These are phyloP conservation scores for Cladophialophora chaetospira DNA, from an alignment of 2,329 filamentous ascomycete genomes.

Conservation along the genomic window DNA sequence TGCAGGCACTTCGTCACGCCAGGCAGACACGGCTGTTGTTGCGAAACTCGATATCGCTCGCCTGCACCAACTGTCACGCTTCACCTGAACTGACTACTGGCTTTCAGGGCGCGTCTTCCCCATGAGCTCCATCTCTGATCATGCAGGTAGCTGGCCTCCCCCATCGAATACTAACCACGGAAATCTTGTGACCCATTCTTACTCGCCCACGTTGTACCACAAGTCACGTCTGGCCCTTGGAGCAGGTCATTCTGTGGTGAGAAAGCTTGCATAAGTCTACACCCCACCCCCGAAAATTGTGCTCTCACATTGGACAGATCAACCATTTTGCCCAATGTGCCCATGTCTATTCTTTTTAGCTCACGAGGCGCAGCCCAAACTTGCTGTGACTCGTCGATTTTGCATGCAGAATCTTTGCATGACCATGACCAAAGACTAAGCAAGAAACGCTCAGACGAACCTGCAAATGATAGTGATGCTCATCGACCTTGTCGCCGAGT, in stretches of 20 bases:
- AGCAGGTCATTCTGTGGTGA: slow-evolving; percentile 16
- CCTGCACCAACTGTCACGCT: slow-evolving; percentile 25
- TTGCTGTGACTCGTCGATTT: background rate
- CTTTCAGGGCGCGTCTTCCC: slow-evolving; percentile 1
- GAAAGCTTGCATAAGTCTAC: slow-evolving; percentile 14
- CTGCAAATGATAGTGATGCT: slow-evolving; percentile 6
- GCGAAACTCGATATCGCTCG: background rate
- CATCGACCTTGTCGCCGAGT: background rate
- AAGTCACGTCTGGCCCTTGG: slow-evolving; percentile 8
- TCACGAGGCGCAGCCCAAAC: slow-evolving; percentile 17
- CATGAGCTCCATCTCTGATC: slow-evolving; percentile 9
- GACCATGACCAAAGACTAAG: background rate
- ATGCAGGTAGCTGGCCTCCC: slow-evolving; percentile 6
- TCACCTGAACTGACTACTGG: slow-evolving; percentile 7
- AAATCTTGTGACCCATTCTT: slow-evolving; percentile 13
- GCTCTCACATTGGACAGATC: slow-evolving; percentile 6
- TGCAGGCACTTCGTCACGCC: background rate
- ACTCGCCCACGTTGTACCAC: slow-evolving; percentile 25
- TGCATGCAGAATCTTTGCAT: background rate
- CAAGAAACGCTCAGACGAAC: background rate
- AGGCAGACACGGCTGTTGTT: slow-evolving; percentile 2
- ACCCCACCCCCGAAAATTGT: slow-evolving; percentile 1
- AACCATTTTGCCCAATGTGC: background rate
- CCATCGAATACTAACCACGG: slow-evolving; percentile 13
- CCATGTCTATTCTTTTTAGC: slow-evolving; percentile 13